Evolutionary conservation across 805 yeast species (phyloP), one percentile per base, ranked within the genome.

Genomic region (Candida ulmi): DNA sequence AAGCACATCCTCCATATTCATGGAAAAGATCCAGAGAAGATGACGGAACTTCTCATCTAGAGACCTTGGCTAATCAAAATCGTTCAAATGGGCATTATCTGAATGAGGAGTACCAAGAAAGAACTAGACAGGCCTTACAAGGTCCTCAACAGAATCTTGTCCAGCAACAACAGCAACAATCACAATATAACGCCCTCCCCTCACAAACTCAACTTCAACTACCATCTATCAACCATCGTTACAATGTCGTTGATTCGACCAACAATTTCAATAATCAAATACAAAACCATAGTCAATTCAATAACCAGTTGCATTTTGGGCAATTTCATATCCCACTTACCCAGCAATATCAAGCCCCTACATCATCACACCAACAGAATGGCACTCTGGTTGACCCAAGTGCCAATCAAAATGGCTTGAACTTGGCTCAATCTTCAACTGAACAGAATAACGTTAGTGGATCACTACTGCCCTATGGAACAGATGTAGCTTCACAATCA

Each of bases 1-100:
- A 60, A 43, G 61, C 62, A 30, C 74, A 69, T 44, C 50, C 45
- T 11, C 71, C 72, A 8, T 58, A 59, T 40, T 46, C 52, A 33
- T 59, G 67, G 66, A 54, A 58, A 24, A 41, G 32, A 17, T 11
- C 30, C 18, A 30, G 33, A 30, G 40, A 17, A 11, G 36, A 34
- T 17, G 35, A 37, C 7, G 39, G 30, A 29, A 23, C 9, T 26
- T 8, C 6, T 26, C 13, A 26, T 9, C 15, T n/a, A 5, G 29
- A 26, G 5, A n/a, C 9, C 7, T 8, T 8, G 6, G 9, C 29
- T 8, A 13, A 13, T 12, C 15, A 17, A 30, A 4, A 30, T 9
- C 33, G 17, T 19, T 6, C 17, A 9, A 36, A 27, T 13, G 25
- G 4, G 33, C 26, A 28, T 27, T 29, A 29, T 31, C 30, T 28